Evolutionary conservation across 169 alveolate genomes (phyloP), one percentile per base, ranked within the genome.

Genomic region (Pseudocohnilembus persalinus): DNA sequence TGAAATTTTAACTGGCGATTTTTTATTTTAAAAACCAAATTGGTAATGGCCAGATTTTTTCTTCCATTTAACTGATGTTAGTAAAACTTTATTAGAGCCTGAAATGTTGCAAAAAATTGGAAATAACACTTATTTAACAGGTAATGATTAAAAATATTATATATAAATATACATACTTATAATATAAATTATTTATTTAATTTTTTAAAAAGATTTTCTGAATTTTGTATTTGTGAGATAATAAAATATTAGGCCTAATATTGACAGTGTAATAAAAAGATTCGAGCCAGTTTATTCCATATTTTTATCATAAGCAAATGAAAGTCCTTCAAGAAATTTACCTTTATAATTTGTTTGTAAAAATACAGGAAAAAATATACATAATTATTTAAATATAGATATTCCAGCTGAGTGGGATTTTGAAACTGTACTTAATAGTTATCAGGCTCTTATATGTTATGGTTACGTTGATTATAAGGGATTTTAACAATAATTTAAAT

Each of bases 1-100:
- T 87, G 99, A 98, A 92, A 93, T 98, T 34, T 92, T 97, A 74
- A 96, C 99, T 11, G 98, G 98, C 0, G 96, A 96, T 64, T 92
- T 94, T 31, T 88, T 96, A 28, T 96, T 95, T 88, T 93, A 92
- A 77, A 90, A 93, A 65, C 74, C 34, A 0, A 95, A 95, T 68
- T 92, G 92, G 87, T 83, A 20, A 11, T 49, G 68, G 68, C 68
- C 88, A 0, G 86, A 87, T 4, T 92, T 92, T 82, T 88, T 31
- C 65, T 82, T 90, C 72, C 73, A 94, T 73, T 92, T 94, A 24
- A 92, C 96, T 29, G 77, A 88, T 27, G 82, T 85, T 35, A 87
- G 73, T 24, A 95, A 93, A 74, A 87, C 84, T 65, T 85, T 95
- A 31, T 88, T 96, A 72, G 88, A 96, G n/a, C 90, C 91, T n/a